Conservation (phyloP, 305 asterid species). For the Fraxinus ornus region DNA sequence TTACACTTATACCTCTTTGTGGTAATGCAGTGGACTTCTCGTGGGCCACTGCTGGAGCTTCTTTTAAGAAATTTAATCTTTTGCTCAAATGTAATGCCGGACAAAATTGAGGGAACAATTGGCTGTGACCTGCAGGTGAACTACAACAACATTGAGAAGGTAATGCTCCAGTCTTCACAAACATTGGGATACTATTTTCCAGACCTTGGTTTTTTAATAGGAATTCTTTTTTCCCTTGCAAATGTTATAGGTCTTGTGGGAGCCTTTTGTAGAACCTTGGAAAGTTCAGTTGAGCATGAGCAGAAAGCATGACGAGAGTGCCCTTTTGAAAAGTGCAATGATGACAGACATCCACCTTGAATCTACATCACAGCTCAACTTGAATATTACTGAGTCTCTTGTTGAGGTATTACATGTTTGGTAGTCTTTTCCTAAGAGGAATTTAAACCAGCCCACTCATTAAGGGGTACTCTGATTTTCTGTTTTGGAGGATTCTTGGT, state of each 20-base stretch:
- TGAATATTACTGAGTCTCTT: slow-evolving; percentile 81
- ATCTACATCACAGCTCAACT: slow-evolving; percentile 67
- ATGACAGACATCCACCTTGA: slow-evolving; percentile 64
- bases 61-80: slow-evolving; percentile 50
- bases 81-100: slow-evolving; percentile 41
- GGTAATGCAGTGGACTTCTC: slow-evolving; percentile 57
- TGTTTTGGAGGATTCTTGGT: slow-evolving; percentile 14
- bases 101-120: slow-evolving; percentile 56
- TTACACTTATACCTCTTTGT: slow-evolving; percentile 18
- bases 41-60: slow-evolving; percentile 85
- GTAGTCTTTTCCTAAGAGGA: slow-evolving; percentile 6
- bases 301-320: slow-evolving; percentile 58
- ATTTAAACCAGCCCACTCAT: slow-evolving; percentile 11
- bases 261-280: slow-evolving; percentile 95
- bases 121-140: slow-evolving; percentile 77
- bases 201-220: slow-evolving; percentile 17
- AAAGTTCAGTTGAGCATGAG: slow-evolving; percentile 56
- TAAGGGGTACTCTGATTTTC: slow-evolving; percentile 11
- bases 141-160: slow-evolving; percentile 94
- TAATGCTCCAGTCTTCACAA: slow-evolving; percentile 23
- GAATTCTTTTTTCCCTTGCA: slow-evolving; percentile 12
- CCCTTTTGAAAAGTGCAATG: slow-evolving; percentile 57
- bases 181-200: slow-evolving; percentile 14
- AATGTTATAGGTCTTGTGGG: slow-evolving; percentile 77
- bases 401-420: slow-evolving; percentile 60